These are phyloP conservation scores for Paradendryphiella salina DNA, from an alignment of 2,329 filamentous ascomycete genomes.

Conservation along the genomic window DNA sequence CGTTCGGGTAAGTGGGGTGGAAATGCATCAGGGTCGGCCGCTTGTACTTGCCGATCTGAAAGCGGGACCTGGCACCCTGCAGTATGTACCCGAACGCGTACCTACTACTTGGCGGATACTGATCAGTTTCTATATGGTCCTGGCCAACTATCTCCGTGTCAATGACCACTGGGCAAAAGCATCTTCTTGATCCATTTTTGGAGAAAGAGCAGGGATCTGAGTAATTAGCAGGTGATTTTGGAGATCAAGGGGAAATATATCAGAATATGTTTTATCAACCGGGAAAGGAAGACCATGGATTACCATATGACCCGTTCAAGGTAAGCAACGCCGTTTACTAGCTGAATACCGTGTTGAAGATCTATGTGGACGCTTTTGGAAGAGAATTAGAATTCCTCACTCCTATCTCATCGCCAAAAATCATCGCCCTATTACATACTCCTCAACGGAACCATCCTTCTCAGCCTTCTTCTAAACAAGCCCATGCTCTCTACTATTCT, in stretches of 20 bases:
- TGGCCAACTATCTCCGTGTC: too few species aligned
- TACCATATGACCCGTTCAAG: slow-evolving; percentile 62
- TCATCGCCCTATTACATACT: too few species aligned
- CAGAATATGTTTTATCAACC: slow-evolving; percentile 57
- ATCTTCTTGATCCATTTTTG: too few species aligned
- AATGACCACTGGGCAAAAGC: too few species aligned
- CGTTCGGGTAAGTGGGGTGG: neutral
- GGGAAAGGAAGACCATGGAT: slow-evolving; percentile 56
- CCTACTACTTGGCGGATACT: too few species aligned
- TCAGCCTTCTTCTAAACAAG: neutral
- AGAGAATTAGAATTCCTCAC: too few species aligned
- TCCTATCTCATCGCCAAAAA: too few species aligned
- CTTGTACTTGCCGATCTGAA: slow-evolving; percentile 1
- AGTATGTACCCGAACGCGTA: neutral
- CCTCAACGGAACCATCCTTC: too few species aligned
- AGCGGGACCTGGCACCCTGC: slow-evolving; percentile 6
- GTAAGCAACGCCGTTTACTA: slow-evolving; percentile 28
- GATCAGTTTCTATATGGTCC: too few species aligned
- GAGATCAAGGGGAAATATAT: neutral
- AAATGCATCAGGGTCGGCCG: neutral
- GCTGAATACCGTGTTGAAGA: too few species aligned
- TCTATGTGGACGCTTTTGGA: too few species aligned
- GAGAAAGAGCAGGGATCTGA: neutral
- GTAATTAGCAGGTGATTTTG: neutral
- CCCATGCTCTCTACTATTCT: neutral